Conservation (phyloP, 495 filamentous ascomycete species). For the Penicillium diatomitis region DNA sequence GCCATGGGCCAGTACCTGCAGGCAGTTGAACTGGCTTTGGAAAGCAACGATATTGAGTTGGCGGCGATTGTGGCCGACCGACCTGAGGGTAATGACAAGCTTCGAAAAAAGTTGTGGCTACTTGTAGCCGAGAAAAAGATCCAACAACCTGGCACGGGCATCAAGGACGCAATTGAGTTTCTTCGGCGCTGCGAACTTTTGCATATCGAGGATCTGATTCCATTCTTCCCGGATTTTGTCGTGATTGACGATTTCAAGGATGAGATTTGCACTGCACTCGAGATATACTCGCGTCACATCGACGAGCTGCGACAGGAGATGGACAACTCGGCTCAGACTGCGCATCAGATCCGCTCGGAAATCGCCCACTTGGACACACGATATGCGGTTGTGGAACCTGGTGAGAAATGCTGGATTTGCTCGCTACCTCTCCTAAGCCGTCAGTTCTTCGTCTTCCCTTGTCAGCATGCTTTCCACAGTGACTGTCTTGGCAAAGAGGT, state of each 20-base stretch:
- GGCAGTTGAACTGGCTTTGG: constrained; percentile 84
- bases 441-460: constrained; percentile 97
- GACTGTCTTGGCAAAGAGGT: constrained; percentile 84
- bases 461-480: constrained; percentile 93
- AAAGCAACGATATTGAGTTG: constrained; percentile 80
- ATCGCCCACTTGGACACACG: constrained; percentile 75
- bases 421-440: constrained; percentile 73
- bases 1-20: constrained; percentile 87
- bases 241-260: constrained; percentile 98
- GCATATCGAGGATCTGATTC: constrained; percentile 91
- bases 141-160: constrained; percentile 61
- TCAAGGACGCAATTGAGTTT: constrained; percentile 93
- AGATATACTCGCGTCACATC: constrained; percentile 85
- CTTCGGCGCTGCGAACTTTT: constrained; percentile 83
- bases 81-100: constrained; percentile 61
- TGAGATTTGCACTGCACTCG: constrained; percentile 87
- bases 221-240: constrained; percentile 98
- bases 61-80: constrained; percentile 85
- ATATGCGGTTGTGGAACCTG: constrained; percentile 94
- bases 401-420: constrained; percentile 87
- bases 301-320: constrained; percentile 87
- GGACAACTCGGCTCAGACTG: constrained; percentile 84
- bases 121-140: constrained; percentile 91
- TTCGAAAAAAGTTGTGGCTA: constrained; percentile 92
- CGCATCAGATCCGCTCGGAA: constrained; percentile 77